phyloP scores from a whole-genome alignment of 2,329 filamentous ascomycete genomes.

The Arthrocladium fulminans region DNA sequence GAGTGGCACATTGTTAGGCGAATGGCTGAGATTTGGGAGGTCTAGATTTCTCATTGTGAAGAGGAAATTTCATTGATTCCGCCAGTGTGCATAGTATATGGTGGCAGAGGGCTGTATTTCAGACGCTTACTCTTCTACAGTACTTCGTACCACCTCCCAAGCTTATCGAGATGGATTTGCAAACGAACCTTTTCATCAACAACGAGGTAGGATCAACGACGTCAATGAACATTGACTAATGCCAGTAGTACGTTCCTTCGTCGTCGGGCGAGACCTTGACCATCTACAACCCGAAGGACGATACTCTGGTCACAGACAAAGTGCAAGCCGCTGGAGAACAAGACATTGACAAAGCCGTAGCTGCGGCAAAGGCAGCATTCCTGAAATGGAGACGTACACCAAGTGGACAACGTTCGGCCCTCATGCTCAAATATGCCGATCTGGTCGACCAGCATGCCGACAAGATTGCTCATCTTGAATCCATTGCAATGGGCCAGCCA shows the following conservation, averaged over 20 bases:
- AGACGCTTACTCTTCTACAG: no score
- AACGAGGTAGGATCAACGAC: conserved; percentile 24
- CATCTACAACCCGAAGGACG: conserved; percentile 28
- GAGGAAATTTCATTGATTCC: no score
- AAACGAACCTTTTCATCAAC: conserved; percentile 43
- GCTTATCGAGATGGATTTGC: conserved; percentile 44
- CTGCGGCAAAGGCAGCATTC: conserved; percentile 57
- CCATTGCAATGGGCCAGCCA: conserved; percentile 47
- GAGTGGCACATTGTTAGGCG: no score
- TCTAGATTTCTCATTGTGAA: no score
- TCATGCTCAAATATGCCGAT: conserved; percentile 38
- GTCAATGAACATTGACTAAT: not conserved
- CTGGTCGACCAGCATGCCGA: conserved; percentile 24
- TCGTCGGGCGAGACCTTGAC: conserved; percentile 30
- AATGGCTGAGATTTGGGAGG: no score
- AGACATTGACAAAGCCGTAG: conserved; percentile 38
- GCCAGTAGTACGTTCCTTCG: conserved; percentile 30
- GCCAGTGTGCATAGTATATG: no score
- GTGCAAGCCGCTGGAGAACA: conserved; percentile 18
- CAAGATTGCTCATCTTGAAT: conserved; percentile 24
- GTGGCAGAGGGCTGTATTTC: no score
- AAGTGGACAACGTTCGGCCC: conserved; percentile 41
- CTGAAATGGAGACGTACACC: conserved; percentile 58
- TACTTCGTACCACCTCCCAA: no score
- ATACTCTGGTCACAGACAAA: conserved; percentile 21